Base-by-base conservation (phyloP, 495 filamentous ascomycete species). In the Podospora australis region DNA sequence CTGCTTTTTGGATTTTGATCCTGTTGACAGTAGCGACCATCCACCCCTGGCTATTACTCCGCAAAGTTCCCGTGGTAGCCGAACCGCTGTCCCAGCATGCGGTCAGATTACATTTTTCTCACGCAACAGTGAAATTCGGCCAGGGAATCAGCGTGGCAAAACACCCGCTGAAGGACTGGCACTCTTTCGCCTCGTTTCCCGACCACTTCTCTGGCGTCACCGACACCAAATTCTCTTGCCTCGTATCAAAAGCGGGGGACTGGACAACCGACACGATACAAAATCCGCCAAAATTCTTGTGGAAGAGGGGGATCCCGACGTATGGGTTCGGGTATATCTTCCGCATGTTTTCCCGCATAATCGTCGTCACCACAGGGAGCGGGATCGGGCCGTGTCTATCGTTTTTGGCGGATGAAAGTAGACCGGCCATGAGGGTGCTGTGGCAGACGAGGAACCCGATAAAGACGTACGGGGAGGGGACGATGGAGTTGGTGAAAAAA, bases 131-230 rank as follows among this genome's bases (percentile, higher is more conserved):
- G 66, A 39, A 40, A 3, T 65, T 61, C 30, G 78, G 67, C 70
- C 78, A 72, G 60, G 64, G 77, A 44, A 62, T 71, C 23, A 66
- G 63, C 46, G 66, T 80, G 17, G 78, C 77, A 16, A 68, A 72
- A 39, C 71, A 72, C 40, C 82, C 82, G 0, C 63, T 90, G 36
- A 72, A 68, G 5, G 87, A 92, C 70, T 89, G 83, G 83, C 87
- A 92, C 66, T 73, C 80, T 9, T 92, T 92, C 52, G 87, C 87
- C 8, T 82, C 78, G 14, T 87, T 91, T 61, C 76, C 80, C n/a
- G 72, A 73, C 47, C 43, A 36, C n/a, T 52, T 57, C 36, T 60
- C 63, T 47, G 19, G 19, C 13, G 32, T 36, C 14, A 36, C 14
- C n/a, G n/a, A 36, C 32, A 19, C 32, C 11, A 47, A 57, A 25